Conservation (phyloP, 768 basidiomycete genomes). For the Panaeolus papilionaceus region DNA sequence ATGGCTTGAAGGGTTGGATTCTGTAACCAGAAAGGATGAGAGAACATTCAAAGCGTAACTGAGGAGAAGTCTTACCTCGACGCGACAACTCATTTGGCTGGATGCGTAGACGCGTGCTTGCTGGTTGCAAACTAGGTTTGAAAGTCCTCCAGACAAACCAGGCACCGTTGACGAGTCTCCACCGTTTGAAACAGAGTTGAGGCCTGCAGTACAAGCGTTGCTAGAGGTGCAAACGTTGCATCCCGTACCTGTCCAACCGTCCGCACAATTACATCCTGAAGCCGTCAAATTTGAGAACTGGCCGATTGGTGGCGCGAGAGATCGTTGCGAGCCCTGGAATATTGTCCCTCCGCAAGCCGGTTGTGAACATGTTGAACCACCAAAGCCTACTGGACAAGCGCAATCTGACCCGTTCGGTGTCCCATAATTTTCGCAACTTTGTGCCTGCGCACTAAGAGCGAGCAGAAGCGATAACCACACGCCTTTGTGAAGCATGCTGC, state of each 20-base stretch:
- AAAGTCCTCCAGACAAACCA: neutral
- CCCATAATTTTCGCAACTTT: slow-evolving; percentile 77
- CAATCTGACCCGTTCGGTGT: slow-evolving; percentile 61
- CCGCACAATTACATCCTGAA: slow-evolving; percentile 70
- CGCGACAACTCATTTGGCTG: slow-evolving; percentile 85
- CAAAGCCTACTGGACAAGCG: slow-evolving; percentile 83
- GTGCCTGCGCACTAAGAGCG: slow-evolving; percentile 34
- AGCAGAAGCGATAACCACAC: slow-evolving; percentile 29
- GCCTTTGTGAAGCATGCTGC: slow-evolving; percentile 21
- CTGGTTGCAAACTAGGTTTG: slow-evolving; percentile 68
- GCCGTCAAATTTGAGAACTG: slow-evolving; percentile 70
- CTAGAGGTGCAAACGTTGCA: slow-evolving; percentile 82
- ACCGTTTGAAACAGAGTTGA: slow-evolving; percentile 29
- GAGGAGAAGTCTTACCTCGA: slow-evolving; percentile 60
- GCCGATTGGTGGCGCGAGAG: slow-evolving; percentile 51
- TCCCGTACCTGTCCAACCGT: slow-evolving; percentile 78
- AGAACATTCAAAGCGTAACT: neutral
- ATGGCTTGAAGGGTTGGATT: slow-evolving; percentile 85
- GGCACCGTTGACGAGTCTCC: slow-evolving; percentile 6
- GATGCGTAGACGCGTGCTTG: slow-evolving; percentile 75
- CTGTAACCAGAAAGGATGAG: slow-evolving; percentile 42
- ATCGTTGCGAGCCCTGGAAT: slow-evolving; percentile 70
- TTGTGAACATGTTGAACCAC: slow-evolving; percentile 69
- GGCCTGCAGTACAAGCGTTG: slow-evolving; percentile 55
- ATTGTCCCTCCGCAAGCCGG: slow-evolving; percentile 84